These are phyloP conservation scores for Tilletiaria anomala DNA, from an alignment of 1,284 basidiomycete species.

Conservation along the genomic window DNA sequence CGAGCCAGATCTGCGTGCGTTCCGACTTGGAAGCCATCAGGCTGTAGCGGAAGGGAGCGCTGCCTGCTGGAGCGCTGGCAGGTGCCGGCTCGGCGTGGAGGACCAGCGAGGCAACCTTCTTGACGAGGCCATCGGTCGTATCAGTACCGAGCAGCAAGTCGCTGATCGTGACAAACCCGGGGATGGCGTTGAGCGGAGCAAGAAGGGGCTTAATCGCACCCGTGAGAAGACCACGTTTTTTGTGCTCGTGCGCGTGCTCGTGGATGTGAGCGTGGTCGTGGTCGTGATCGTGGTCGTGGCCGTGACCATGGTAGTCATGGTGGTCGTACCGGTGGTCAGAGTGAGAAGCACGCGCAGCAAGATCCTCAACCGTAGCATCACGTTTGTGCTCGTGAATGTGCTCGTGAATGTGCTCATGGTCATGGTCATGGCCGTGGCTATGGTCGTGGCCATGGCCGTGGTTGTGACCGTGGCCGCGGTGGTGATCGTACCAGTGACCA, in stretches of 20 bases:
- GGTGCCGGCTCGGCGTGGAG: constrained; percentile 5
- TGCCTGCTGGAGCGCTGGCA: neutral
- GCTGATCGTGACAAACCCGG: constrained; percentile 8
- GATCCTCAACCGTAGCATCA: too few species aligned
- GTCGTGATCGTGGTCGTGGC: neutral
- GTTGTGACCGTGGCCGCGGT: too few species aligned
- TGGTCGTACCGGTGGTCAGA: neutral
- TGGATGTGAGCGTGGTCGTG: neutral
- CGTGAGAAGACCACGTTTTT: constrained; percentile 6
- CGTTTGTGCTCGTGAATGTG: neutral
- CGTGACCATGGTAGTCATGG: too few species aligned
- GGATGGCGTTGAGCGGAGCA: constrained; percentile 8
- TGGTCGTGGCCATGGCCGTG: neutral
- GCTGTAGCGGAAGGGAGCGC: constrained; percentile 1
- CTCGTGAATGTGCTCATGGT: constrained; percentile 1
- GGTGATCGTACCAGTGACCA: neutral
- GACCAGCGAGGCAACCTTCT: constrained; percentile 7
- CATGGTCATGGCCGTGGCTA: neutral
- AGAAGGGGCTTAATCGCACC: constrained; percentile 6
- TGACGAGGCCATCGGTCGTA: constrained; percentile 4
- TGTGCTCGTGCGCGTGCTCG: neutral
- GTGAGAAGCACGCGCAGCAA: too few species aligned
- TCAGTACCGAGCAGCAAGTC: constrained; percentile 7
- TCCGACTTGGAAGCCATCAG: constrained; percentile 6
- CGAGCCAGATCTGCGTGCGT: constrained; percentile 6